Evolutionary conservation across 177 flowering plant species (phyloP).

Genomic region (Vitis hybrid): DNA sequence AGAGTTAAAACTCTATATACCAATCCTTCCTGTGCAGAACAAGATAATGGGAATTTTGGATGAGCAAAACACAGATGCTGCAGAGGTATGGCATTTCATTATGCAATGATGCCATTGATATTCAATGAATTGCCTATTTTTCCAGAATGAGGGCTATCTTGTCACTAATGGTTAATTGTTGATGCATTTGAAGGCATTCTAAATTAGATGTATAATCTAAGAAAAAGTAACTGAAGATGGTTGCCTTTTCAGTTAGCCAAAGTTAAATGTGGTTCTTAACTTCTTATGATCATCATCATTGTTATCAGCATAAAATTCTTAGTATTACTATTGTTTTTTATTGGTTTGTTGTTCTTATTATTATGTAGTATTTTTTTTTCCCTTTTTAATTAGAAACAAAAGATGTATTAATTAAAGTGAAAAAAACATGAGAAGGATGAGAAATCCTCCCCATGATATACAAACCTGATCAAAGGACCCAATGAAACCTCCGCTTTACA

Average conservation of each 20-base stretch:
- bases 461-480: too few relatives aligned
- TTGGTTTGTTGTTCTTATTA: too few relatives aligned
- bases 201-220: not conserved
- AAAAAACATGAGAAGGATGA: too few relatives aligned
- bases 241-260: not conserved
- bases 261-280: too few relatives aligned
- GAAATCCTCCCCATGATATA: too few relatives aligned
- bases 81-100: constrained; percentile 33
- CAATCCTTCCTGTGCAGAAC: constrained; percentile 32
- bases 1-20: not conserved
- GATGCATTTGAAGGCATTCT: not conserved
- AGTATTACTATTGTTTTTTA: too few relatives aligned
- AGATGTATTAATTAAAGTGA: too few relatives aligned
- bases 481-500: too few relatives aligned
- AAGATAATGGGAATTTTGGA: constrained; percentile 30
- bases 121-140: not conserved
- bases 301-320: too few relatives aligned
- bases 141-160: not conserved
- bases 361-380: too few relatives aligned
- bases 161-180: not conserved
- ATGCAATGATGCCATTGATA: not conserved
- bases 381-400: too few relatives aligned
- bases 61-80: constrained; percentile 31
- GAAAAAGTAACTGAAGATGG: not conserved
- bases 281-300: too few relatives aligned